A percentile compares a stretch with the other conserved stretches of the same genome.
Conservation (phyloP, 352 stramenopile species). For the Sclerospora graminicola region DNA sequence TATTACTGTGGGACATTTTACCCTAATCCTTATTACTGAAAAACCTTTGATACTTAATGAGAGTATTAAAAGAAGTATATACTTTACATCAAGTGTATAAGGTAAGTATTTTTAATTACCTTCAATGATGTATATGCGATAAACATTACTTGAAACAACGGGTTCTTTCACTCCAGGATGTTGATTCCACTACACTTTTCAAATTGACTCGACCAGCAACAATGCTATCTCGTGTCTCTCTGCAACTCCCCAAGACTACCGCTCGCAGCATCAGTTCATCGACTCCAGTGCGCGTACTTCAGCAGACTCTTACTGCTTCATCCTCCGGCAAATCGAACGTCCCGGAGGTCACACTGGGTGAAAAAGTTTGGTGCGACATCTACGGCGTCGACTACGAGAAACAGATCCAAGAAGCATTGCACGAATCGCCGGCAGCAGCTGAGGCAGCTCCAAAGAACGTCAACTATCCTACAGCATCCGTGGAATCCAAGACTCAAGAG, state of each 20-base stretch:
- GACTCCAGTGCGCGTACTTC: slow-evolving; percentile 21
- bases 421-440: slow-evolving; percentile 27
- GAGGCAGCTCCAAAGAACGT: slow-evolving; percentile 13
- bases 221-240: slow-evolving; percentile 24
- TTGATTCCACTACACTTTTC: too few species aligned
- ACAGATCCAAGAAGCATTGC: slow-evolving; percentile 47
- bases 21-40: too few species aligned
- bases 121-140: too few species aligned
- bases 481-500: slow-evolving; percentile 10
- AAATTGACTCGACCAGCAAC: background rate
- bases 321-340: slow-evolving; percentile 7
- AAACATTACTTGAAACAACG: slow-evolving; percentile 6
- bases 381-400: slow-evolving; percentile 70
- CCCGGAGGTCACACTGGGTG: slow-evolving; percentile 28
- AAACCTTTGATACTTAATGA: too few species aligned
- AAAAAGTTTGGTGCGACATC: slow-evolving; percentile 66
- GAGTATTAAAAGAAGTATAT: too few species aligned
- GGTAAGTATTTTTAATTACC: too few species aligned
- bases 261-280: slow-evolving; percentile 25
- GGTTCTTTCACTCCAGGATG: too few species aligned
- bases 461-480: slow-evolving; percentile 14
- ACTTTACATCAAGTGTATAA: too few species aligned
- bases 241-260: slow-evolving; percentile 18
- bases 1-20: too few species aligned
- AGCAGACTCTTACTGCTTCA: slow-evolving; percentile 16